Evolutionary conservation across 139 green algal genomes (phyloP), one percentile per base, ranked within the genome.

Genomic region (Micromonas pusilla): DNA sequence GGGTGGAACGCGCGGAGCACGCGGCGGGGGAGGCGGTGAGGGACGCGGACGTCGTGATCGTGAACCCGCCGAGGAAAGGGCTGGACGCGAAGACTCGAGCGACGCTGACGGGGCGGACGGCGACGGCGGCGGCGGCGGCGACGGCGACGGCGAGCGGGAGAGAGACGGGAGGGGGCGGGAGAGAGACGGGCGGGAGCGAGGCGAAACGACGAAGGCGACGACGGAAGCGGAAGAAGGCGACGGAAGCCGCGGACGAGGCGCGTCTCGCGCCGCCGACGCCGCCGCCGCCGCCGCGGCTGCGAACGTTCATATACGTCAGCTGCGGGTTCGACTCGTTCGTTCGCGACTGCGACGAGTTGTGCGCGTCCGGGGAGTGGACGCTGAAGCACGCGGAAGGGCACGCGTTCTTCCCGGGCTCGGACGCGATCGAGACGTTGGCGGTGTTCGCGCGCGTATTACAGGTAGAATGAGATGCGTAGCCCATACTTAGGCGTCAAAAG

Each of bases 51-150:
- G 78, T 90, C 1, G 82, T 93, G 4, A 75, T 94, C 1, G 85
- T 95, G 28, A 90, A 94, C 81, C 90, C 90, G 1, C 90, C 90
- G 0, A 80, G 90, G 30, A 95, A 90, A 74, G 89, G 89, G 0
- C 70, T 94, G 65, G 89, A 93, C 31, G 23, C 77, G 1, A 26
- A 37, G 3, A 72, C 94, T 62, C 71, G 94, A 67, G 3, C 66
- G 31, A 83, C 77, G 23, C 72, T 93, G 63, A 34, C 70, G 30
- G 30, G 79, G 75, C 66, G 65, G 6, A 6, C 67, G 30, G n/a
- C 31, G 26, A 16, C 65, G 23, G 75, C 26, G 65, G 26, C 28
- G 33, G 32, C 6, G 39, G 34, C 31, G 34, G 39, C 66, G 23
- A 73, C 6, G 70, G 32, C 9, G 64, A 71, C 31, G 64, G 32